Evolutionary conservation across 164 flowering plant species (phyloP).

Genomic region (Annona squamosa): DNA sequence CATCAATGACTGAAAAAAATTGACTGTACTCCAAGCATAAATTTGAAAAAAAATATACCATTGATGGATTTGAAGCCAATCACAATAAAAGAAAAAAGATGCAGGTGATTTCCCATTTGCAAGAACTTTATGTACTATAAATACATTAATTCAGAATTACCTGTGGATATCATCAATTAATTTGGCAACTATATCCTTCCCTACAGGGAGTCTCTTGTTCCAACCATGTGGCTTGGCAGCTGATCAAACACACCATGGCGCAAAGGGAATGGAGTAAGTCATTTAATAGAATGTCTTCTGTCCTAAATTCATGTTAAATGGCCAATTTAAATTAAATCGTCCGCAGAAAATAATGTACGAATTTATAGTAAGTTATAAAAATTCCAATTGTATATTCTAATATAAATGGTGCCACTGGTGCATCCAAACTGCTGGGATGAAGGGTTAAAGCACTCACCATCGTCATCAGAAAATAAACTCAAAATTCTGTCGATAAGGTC

Average conservation of each 20-base stretch:
- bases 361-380: not conserved
- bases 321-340: not conserved
- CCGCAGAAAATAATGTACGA: not conserved
- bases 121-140: not conserved
- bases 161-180: slow-evolving; percentile 91
- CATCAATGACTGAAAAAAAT: too few species aligned
- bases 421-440: not conserved
- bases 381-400: not conserved
- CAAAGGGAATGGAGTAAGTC: not conserved
- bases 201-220: slow-evolving; percentile 55
- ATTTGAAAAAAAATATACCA: not conserved
- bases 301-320: not conserved
- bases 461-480: slow-evolving; percentile 30
- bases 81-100: not conserved
- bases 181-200: slow-evolving; percentile 75
- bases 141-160: slow-evolving; percentile 23
- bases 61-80: not conserved
- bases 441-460: not conserved
- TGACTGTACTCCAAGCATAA: not conserved
- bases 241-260: slow-evolving; percentile 19
- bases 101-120: not conserved
- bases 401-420: not conserved
- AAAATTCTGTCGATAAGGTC: slow-evolving; percentile 42
- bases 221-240: slow-evolving; percentile 46
- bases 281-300: not conserved